Conservation (phyloP, 1,284 basidiomycete genomes). For the Boletus hoseneyae region DNA sequence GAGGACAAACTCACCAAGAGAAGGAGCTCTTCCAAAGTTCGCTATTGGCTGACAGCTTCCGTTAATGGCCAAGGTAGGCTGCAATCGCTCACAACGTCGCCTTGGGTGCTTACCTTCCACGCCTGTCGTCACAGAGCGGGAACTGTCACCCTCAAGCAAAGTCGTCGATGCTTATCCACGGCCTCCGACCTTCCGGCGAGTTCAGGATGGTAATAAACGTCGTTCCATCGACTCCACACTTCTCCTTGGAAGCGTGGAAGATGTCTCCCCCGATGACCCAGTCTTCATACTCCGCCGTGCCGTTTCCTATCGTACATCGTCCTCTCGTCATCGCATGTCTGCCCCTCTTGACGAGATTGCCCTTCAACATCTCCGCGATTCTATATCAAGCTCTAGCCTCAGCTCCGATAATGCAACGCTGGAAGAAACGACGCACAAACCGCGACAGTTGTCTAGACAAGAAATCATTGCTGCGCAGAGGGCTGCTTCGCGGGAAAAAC, state of each 20-base stretch:
- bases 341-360: constrained; percentile 76
- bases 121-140: constrained; percentile 53
- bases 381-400: constrained; percentile 45
- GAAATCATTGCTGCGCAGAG: constrained; percentile 94
- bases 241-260: constrained; percentile 67
- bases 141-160: constrained; percentile 73
- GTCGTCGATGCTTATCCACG: constrained; percentile 81
- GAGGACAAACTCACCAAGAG: constrained; percentile 87
- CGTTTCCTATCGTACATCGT: constrained; percentile 63
- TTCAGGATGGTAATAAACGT: constrained; percentile 63
- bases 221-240: constrained; percentile 83
- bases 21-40: constrained; percentile 71
- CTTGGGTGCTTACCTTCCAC: constrained; percentile 10
- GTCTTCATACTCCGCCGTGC: constrained; percentile 85
- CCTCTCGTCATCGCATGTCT: constrained; percentile 62
- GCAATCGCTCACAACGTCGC: neutral
- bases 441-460: constrained; percentile 61
- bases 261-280: constrained; percentile 81
- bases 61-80: constrained; percentile 61
- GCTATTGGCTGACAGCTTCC: constrained; percentile 72
- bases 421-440: constrained; percentile 28
- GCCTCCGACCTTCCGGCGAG: constrained; percentile 69
- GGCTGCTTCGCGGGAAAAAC: constrained; percentile 78
- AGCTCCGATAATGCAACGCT: constrained; percentile 40
- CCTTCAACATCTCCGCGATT: constrained; percentile 66